Evolutionary conservation across 805 yeast species (phyloP), one percentile per base, ranked within the genome.

Genomic region (Kuraishia cidri): DNA sequence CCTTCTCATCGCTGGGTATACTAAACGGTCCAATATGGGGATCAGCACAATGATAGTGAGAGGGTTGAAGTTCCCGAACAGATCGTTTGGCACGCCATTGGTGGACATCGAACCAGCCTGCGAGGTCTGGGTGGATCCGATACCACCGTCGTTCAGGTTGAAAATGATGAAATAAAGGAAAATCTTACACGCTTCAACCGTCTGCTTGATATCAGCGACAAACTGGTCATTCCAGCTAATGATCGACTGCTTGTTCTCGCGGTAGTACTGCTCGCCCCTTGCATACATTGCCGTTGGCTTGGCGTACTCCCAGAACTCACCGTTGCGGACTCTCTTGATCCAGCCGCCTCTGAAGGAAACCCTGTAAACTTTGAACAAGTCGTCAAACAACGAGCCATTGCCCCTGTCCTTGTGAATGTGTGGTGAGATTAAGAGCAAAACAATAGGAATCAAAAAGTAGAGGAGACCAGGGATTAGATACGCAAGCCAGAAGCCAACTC

Each of bases 21-120:
- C 24, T 14, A 51, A 31, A 39, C 60, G 52, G 44, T 72, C 74
- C 44, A 70, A 55, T 31, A 71, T 54, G 38, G 77, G 78, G 36
- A 71, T 61, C 37, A 66, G 53, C 31, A 70, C 56, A 38, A 71
- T 67, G 43, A 71, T 72, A 12, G 75, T 62, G 38, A 71, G 57
- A 28, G 73, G 75, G 43, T 72, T 71, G 55, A 72, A 69, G 45
- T 69, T 70, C 40, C 56, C 62, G 55, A 69, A 66, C 43, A 71
- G 61, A 56, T 72, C 77, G 44, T 71, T 71, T 37, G 76, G 76
- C 42, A 72, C 72, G 30, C 73, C 72, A 21, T 66, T 53, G 21
- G 68, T 55, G 8, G 62, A 48, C 76, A 71, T 68, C 18, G 72
- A 60, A 39, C 72, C 73, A 31, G 75, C 74, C 48, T 69, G 75